A percentile compares a stretch with the other conserved stretches of the same genome.
phyloP scores from a whole-genome alignment of 2,329 filamentous ascomycete species.

The Coniochaeta prunicola region DNA sequence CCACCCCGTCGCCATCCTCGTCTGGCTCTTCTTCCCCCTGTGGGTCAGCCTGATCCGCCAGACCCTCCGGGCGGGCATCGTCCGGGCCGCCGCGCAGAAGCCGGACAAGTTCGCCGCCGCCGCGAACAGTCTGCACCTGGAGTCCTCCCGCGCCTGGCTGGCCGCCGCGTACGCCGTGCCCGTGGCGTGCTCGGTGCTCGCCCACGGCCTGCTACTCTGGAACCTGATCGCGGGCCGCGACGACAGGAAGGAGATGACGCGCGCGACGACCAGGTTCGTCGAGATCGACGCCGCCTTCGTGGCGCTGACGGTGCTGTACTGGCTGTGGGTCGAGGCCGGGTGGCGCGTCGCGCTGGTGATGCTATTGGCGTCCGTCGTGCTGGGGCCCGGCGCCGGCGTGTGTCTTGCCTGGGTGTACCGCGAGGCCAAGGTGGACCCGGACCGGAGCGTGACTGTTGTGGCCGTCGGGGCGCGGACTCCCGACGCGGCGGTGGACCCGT shows the following conservation, averaged over 20 bases:
- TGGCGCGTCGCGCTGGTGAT: conserved; percentile 24
- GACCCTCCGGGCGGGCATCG: conserved; percentile 20
- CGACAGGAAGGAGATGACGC: conserved; percentile 43
- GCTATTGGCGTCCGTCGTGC: conserved; percentile 16
- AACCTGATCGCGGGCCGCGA: conserved; percentile 27
- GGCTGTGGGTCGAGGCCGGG: conserved; percentile 44
- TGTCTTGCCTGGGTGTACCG: conserved; percentile 24
- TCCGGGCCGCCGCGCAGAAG: conserved; percentile 9
- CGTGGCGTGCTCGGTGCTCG: conserved; percentile 31
- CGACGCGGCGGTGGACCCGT: conserved; percentile 3
- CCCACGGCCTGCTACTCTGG: conserved; percentile 35
- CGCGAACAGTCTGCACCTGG: conserved; percentile 36
- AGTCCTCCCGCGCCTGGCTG: conserved; percentile 30
- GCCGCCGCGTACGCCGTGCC: conserved; percentile 37
- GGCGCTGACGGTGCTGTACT: conserved; percentile 41
- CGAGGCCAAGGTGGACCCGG: conserved; percentile 15
- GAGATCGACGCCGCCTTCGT: conserved; percentile 39
- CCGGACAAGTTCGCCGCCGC: too few relatives aligned
- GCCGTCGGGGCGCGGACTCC: conserved; percentile 13
- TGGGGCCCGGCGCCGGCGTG: conserved; percentile 29
- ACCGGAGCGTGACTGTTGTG: conserved; percentile 15
- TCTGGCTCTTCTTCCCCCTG: conserved; percentile 47
- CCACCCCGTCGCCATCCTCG: conserved; percentile 24
- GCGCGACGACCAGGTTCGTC: conserved; percentile 35
- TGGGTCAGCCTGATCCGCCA: conserved; percentile 38